Evolutionary conservation across 768 basidiomycete genomes (phyloP), one percentile per base, ranked within the genome.

Genomic region (Tylopilus balloui): DNA sequence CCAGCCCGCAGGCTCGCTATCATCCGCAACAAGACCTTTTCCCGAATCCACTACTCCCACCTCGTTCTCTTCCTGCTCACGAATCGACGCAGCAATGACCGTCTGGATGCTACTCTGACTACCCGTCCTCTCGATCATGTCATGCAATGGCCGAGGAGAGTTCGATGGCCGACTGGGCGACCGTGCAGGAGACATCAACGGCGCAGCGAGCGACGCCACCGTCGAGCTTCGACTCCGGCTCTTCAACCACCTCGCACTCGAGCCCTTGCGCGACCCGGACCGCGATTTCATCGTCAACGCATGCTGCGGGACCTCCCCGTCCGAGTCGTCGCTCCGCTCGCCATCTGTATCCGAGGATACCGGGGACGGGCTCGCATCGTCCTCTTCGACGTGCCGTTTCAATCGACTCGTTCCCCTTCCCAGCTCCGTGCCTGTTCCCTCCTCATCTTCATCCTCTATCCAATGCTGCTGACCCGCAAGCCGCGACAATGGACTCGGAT

Each of bases 51-150:
- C 49, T 3, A 39, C 45, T 8, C 4, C 38, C 13, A 6, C 21
- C 23, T 61, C 68, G 7, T 52, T 56, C 3, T 71, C n/a, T n/a
- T n/a, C 73, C 40, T 60, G 66, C 41, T 72, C 68, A 0, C 72
- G 69, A 12, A 71, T 45, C 28, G 83, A 82, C 7, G 65, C 76
- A 2, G 79, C 85, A 23, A 78, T 79, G 6, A 91, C 82, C 0
- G 89, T 91, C 15, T 79, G 77, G 25, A 87, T 75, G 53, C 88
- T 90, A 61, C 81, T 86, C 17, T 70, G 71, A 2, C 86, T 88
- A 15, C 76, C 74, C 32, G 75, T 77, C 47, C 76, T 78, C 5
- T 57, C 60, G 12, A 81, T 45, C 32, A 43, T 32, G 3, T 49
- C 60, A 19, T 44, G 34, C 7, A 3, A 0, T 15, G 62, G 59